Evolutionary conservation across 306 rosid species (phyloP).

Genomic region (Phaseolus lunatus): DNA sequence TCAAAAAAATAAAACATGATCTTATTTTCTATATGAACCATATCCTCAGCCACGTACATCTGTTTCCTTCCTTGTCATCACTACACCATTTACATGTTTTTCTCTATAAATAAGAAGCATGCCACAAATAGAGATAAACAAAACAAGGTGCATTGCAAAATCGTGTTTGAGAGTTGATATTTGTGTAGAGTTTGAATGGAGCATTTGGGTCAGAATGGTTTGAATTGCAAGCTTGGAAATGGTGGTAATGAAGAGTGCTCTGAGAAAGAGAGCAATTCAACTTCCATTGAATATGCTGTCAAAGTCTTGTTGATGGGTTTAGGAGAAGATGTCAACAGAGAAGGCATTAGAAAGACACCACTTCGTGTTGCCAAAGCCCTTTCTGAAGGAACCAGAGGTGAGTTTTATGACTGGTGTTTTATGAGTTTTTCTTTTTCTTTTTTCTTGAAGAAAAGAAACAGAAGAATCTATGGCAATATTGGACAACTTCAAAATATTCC

Average conservation of each 20-base stretch:
- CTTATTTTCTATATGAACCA: too few relatives aligned
- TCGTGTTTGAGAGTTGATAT: not conserved
- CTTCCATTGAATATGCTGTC: not conserved
- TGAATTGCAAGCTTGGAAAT: not conserved
- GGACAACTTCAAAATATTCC: too few relatives aligned
- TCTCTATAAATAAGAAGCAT: not conserved
- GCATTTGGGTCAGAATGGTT: not conserved
- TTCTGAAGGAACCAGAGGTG: conserved; percentile 9
- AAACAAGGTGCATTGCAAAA: not conserved
- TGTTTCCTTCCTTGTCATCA: too few relatives aligned
- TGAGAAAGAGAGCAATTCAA: not conserved
- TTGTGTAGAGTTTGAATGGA: not conserved
- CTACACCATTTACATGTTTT: too few relatives aligned
- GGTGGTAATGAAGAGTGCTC: not conserved
- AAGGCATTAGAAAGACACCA: conserved; percentile 27
- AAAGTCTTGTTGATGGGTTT: not conserved
- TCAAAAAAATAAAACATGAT: too few relatives aligned
- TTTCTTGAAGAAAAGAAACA: too few relatives aligned
- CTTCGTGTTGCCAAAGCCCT: conserved; percentile 25
- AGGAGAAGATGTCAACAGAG: conserved; percentile 9
- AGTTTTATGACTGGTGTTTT: too few relatives aligned
- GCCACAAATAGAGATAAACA: not conserved
- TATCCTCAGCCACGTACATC: too few relatives aligned
- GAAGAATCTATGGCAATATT: too few relatives aligned
- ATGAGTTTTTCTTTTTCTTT: too few relatives aligned